Evolutionary conservation across 1,284 basidiomycete genomes (phyloP), one percentile per base, ranked within the genome.

Genomic region (Irpex rosettiformis): DNA sequence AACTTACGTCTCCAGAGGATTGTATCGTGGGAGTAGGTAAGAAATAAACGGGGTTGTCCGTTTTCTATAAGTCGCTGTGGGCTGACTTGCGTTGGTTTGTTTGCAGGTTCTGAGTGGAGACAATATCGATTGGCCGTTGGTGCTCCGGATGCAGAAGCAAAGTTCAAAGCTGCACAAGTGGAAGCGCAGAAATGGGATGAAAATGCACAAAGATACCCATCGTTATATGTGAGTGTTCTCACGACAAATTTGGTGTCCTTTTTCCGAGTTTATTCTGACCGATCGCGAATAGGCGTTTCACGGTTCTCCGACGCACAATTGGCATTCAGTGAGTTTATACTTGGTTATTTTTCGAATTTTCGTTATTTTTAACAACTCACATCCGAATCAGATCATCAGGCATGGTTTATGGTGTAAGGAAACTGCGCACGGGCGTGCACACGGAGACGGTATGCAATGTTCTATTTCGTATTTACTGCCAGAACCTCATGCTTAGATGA

Each of bases 101-200:
- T 51, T 43, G 33, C 13, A 84, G 83, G 77, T 53, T 53, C 72
- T 0, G 62, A 55, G 0, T 86, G 80, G 78, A 72, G 75, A 25
- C 85, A 87, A 61, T 87, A 86, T 66, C 75, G 84, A 22, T 82
- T 88, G 68, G 83, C 79, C 55, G 83, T 86, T 13, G 85, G 85
- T 16, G 79, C 85, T 1, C 85, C 85, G 3, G 83, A 86, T 65
- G 83, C 82, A 2, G 85, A 87, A 67, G 82, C 84, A 16, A 84
- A 81, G 62, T 86, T 85, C 65, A 74, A 77, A 33, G 65, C 61
- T 4, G 79, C 79, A 2, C 66, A 81, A 6, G 59, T 64, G 40
- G 54, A 65, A 7, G 81, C 83, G 3, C 69, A 75, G 56, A 40
- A 59, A 22, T 59, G 63, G 40, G 68, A 77, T 58, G 3, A 21